Evolutionary conservation across 805 yeast species (phyloP).

Genomic region (Hyphopichia homilentoma): DNA sequence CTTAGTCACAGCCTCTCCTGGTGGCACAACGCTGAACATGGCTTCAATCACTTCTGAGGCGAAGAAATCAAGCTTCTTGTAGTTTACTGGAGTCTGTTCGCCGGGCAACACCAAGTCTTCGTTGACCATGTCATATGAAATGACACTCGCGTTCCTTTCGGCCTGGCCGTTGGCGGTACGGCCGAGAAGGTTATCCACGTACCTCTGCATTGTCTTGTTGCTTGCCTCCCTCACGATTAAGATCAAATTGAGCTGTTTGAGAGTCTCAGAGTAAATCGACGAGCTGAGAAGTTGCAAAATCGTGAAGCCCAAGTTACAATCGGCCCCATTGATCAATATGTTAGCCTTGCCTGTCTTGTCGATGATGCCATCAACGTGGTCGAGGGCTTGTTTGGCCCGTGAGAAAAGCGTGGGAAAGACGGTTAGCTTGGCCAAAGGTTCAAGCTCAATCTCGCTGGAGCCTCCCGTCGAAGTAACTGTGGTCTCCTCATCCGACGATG

Average conservation of each 20-base stretch:
- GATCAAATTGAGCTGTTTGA: slow-evolving; percentile 25
- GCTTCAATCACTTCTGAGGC: slow-evolving; percentile 35
- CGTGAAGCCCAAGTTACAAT: slow-evolving; percentile 35
- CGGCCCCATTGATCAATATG: slow-evolving; percentile 41
- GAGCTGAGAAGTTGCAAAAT: slow-evolving; percentile 31
- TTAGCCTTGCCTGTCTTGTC: slow-evolving; percentile 17
- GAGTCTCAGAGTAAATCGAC: slow-evolving; percentile 16
- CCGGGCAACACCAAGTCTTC: slow-evolving; percentile 34
- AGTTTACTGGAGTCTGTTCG: slow-evolving; percentile 28
- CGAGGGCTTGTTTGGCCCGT: slow-evolving; percentile 33
- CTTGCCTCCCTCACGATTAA: slow-evolving; percentile 25
- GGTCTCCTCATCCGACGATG: slow-evolving; percentile 2
- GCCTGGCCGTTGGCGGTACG: slow-evolving; percentile 14
- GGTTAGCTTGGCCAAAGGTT: slow-evolving; percentile 30
- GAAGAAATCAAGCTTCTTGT: slow-evolving; percentile 35
- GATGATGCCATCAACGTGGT: slow-evolving; percentile 17
- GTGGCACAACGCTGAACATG: slow-evolving; percentile 20
- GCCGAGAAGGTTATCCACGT: slow-evolving; percentile 16
- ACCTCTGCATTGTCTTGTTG: slow-evolving; percentile 12
- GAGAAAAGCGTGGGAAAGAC: slow-evolving; percentile 32
- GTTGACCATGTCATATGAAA: slow-evolving; percentile 31
- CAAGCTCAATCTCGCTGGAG: slow-evolving; percentile 8
- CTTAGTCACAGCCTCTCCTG: slow-evolving; percentile 14
- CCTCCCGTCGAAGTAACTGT: background rate
- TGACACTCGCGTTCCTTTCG: slow-evolving; percentile 18